Percentiles rank a stretch among this genome's conserved stretches.
These are phyloP conservation scores for Venturia effusa DNA, from an alignment of 2,329 filamentous ascomycete species.

Conservation along the genomic window DNA sequence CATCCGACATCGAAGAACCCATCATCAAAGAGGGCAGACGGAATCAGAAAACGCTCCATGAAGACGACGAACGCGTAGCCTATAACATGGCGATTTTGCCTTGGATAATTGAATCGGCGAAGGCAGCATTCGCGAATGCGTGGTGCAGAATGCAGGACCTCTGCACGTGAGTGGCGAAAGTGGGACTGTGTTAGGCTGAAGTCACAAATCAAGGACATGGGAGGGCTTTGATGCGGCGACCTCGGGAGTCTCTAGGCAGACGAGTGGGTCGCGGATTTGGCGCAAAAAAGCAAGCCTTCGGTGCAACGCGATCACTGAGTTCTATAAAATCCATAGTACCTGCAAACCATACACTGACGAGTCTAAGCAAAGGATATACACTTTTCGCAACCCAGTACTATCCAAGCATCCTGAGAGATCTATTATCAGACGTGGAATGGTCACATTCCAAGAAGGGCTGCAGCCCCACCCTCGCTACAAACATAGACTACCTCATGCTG, in stretches of 20 bases:
- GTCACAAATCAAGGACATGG: not conserved
- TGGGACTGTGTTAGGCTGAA: not conserved
- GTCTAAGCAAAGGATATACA: not conserved
- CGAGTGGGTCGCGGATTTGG: not conserved
- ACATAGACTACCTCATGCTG: constrained; percentile 89
- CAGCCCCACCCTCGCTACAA: constrained; percentile 82
- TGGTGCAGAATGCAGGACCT: not conserved
- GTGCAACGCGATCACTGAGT: no score
- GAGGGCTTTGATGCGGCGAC: not conserved
- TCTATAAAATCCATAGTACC: not conserved
- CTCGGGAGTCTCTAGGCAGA: not conserved
- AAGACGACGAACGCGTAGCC: not conserved
- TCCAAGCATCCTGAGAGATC: not conserved
- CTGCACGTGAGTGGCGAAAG: not conserved
- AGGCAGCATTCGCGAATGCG: not conserved
- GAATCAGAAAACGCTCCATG: not conserved
- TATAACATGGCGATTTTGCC: not conserved
- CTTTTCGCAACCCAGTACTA: not conserved
- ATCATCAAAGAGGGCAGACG: not conserved
- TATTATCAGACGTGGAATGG: not conserved
- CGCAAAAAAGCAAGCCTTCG: no score
- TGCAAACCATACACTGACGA: not conserved
- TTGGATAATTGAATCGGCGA: not conserved
- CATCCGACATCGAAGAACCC: not conserved
- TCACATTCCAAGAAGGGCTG: constrained; percentile 47